These are phyloP conservation scores for Flaveria floridana DNA, from an alignment of 140 eudicot genomes.

Conservation along the genomic window DNA sequence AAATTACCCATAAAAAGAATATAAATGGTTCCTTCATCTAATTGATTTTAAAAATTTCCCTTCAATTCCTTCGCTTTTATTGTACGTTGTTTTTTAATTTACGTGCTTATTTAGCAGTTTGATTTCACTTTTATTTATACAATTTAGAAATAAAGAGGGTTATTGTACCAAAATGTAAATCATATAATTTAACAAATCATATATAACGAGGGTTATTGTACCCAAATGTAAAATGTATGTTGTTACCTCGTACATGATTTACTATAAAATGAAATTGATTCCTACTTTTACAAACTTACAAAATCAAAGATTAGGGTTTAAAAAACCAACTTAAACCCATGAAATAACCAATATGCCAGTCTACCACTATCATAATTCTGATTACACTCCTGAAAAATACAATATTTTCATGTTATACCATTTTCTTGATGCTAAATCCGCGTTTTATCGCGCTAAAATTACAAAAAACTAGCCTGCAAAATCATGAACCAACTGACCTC, in stretches of 20 bases:
- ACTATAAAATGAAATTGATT: slow-evolving; percentile 26
- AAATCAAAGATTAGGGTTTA: slow-evolving; percentile 33
- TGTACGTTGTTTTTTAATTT: too few species aligned
- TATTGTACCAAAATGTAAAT: too few species aligned
- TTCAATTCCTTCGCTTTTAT: too few species aligned
- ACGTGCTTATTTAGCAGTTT: too few species aligned
- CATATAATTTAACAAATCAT: background rate
- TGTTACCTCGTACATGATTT: slow-evolving; percentile 22
- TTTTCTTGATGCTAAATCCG: slow-evolving; percentile 28
- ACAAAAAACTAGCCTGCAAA: slow-evolving; percentile 59
- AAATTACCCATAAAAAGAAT: too few species aligned
- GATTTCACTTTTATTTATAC: too few species aligned
- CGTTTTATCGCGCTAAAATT: slow-evolving; percentile 1
- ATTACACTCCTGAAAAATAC: slow-evolving; percentile 27
- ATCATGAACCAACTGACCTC: slow-evolving; percentile 74
- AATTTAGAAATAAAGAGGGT: too few species aligned
- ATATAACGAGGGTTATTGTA: background rate
- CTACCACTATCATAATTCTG: slow-evolving; percentile 31
- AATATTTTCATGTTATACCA: slow-evolving; percentile 23
- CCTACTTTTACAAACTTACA: slow-evolving; percentile 29
- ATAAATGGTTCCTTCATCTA: too few species aligned
- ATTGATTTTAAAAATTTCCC: too few species aligned
- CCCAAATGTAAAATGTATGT: background rate
- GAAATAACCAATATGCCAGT: slow-evolving; percentile 31
- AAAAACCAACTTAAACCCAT: slow-evolving; percentile 26